Percentiles rank a stretch among this genome's conserved stretches.
Evolutionary conservation across 2,329 filamentous ascomycete genomes (phyloP).

Genomic region (Clonostachys chloroleuca): DNA sequence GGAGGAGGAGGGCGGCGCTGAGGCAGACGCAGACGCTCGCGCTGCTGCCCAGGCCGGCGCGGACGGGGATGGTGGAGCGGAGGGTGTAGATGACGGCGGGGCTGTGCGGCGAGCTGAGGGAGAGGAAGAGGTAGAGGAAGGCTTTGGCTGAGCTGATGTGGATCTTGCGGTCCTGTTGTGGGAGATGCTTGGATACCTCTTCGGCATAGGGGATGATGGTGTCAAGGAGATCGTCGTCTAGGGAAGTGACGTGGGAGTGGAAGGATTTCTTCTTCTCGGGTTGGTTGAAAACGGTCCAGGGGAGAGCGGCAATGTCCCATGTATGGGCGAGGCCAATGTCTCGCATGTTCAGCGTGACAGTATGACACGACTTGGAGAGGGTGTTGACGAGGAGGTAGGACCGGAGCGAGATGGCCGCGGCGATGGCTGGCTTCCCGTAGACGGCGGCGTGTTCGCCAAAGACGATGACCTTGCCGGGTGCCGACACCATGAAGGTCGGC

Average conservation of each 20-base stretch:
- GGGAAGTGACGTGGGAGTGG: constrained; percentile 78
- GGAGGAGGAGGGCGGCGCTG: constrained; percentile 76
- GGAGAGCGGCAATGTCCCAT: constrained; percentile 90
- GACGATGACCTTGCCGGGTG: constrained; percentile 96
- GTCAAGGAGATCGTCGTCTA: constrained; percentile 78
- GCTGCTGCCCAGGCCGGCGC: constrained; percentile 89
- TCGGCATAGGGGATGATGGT: constrained; percentile 77
- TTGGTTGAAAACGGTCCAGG: constrained; percentile 78
- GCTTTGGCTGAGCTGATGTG: constrained; percentile 77
- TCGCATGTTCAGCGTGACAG: constrained; percentile 82
- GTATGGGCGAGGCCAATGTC: constrained; percentile 87
- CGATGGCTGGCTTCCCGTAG: constrained; percentile 91
- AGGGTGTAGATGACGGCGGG: constrained; percentile 84
- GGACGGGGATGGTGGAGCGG: constrained; percentile 89
- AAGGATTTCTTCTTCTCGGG: constrained; percentile 91
- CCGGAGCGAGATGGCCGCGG: constrained; percentile 88
- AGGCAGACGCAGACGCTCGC: constrained; percentile 92
- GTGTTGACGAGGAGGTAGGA: constrained; percentile 96
- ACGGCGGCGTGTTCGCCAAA: constrained; percentile 98
- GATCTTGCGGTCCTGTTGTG: constrained; percentile 74
- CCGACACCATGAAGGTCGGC: constrained; percentile 95
- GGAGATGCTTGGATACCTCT: constrained; percentile 60
- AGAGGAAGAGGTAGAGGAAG: constrained; percentile 92
- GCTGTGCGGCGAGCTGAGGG: constrained; percentile 73
- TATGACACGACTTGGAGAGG: constrained; percentile 86